A percentile compares a stretch with the other conserved stretches of the same genome.
Conservation (phyloP, 2,329 filamentous ascomycete species). For the Penicillium psychrosexuale region DNA sequence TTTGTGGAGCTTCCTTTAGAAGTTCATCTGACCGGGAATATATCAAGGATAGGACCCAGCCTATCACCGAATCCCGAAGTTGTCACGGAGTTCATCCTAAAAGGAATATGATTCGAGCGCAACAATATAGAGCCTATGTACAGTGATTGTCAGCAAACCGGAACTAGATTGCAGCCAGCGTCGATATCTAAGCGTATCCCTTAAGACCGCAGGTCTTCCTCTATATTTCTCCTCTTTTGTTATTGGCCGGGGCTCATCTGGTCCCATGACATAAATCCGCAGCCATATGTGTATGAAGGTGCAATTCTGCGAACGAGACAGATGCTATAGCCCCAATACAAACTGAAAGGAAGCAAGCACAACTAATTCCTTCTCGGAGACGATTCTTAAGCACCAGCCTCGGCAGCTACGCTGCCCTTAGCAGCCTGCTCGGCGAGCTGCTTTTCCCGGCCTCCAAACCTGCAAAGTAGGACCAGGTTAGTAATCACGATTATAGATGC, state of each 20-base stretch:
- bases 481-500: neutral
- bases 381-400: constrained; percentile 28
- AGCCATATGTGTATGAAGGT: constrained; percentile 12
- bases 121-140: constrained; percentile 21
- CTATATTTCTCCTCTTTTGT: constrained; percentile 11
- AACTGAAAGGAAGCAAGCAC: constrained; percentile 8
- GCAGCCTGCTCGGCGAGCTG: constrained; percentile 37
- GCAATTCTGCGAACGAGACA: constrained; percentile 12
- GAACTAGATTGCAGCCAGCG: neutral
- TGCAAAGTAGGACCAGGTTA: constrained; percentile 19
- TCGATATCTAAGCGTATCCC: constrained; percentile 6
- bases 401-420: constrained; percentile 28
- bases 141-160: constrained; percentile 13
- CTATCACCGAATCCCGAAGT: neutral
- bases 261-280: neutral
- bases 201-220: constrained; percentile 7
- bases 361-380: neutral
- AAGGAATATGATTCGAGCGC: constrained; percentile 12
- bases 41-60: neutral
- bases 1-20: neutral
- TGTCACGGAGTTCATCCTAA: neutral
- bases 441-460: constrained; percentile 45
- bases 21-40: neutral
- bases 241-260: neutral
- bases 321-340: constrained; percentile 7